Conservation (phyloP, 1,284 basidiomycete genomes). For the Waitea zeae region DNA sequence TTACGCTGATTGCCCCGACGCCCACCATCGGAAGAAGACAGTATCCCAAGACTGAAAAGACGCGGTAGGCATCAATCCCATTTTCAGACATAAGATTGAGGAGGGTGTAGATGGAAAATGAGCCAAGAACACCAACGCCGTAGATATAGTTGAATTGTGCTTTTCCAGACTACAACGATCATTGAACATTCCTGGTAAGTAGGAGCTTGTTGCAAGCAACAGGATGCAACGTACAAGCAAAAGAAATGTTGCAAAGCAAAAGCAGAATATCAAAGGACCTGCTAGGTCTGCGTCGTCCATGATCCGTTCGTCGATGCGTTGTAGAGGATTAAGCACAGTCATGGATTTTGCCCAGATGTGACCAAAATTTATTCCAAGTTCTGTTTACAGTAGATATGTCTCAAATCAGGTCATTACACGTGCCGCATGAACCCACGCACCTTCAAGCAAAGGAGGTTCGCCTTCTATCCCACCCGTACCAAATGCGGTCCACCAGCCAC, state of each 20-base stretch:
- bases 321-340: slow-evolving; percentile 89
- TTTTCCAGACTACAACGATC: slow-evolving; percentile 68
- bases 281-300: slow-evolving; percentile 99
- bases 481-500: slow-evolving; percentile 89
- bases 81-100: slow-evolving; percentile 96
- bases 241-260: slow-evolving; percentile 84
- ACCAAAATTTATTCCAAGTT: slow-evolving; percentile 93
- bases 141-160: slow-evolving; percentile 99
- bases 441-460: slow-evolving; percentile 84
- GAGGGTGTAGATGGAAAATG: slow-evolving; percentile 86
- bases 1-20: slow-evolving; percentile 81
- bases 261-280: slow-evolving; percentile 88
- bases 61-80: slow-evolving; percentile 92
- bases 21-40: slow-evolving; percentile 95
- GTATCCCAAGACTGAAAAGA: slow-evolving; percentile 92
- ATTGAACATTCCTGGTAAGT: too few relatives aligned
- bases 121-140: slow-evolving; percentile 90
- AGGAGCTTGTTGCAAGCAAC: slow-evolving; percentile 2
- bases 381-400: slow-evolving; percentile 22
- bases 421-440: slow-evolving; percentile 21
- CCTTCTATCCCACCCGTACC: slow-evolving; percentile 92
- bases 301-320: slow-evolving; percentile 79
- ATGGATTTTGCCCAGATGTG: slow-evolving; percentile 91
- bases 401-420: slow-evolving; percentile 5
- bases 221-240: slow-evolving; percentile 58